Percentiles rank a stretch among this genome's conserved stretches.
phyloP scores from a whole-genome alignment of 179 eudicot species.

The Actinidia chinensis region DNA sequence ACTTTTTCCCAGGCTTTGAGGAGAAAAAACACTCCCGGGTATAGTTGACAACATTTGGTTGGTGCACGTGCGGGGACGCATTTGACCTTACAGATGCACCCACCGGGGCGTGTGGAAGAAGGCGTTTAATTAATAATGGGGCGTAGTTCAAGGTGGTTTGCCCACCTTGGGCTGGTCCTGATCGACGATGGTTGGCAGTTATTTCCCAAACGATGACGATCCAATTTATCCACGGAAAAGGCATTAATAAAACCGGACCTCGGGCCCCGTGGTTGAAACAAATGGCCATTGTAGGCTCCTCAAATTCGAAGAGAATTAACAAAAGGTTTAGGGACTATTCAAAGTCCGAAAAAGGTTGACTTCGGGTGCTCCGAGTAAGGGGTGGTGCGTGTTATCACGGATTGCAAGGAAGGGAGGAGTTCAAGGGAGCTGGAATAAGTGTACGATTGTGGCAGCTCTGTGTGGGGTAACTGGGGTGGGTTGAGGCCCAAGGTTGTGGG shows the following conservation, averaged over 20 bases:
- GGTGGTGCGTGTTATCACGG: conserved; percentile 78
- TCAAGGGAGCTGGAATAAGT: conserved; percentile 67
- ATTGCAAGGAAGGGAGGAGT: conserved; percentile 63
- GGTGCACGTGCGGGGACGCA: conserved; percentile 99
- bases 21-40: conserved; percentile 70
- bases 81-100: conserved; percentile 78
- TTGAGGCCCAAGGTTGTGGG: conserved; percentile 57
- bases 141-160: conserved; percentile 65
- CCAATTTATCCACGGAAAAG: conserved; percentile 56
- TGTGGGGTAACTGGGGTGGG: conserved; percentile 98
- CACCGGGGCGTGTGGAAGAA: conserved; percentile 67
- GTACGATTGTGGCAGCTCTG: conserved; percentile 96
- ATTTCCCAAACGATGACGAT: conserved; percentile 82
- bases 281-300: conserved; percentile 83
- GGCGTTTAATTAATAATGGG: conserved; percentile 73
- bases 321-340: conserved; percentile 75
- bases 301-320: conserved; percentile 68
- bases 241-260: conserved; percentile 66
- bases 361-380: conserved; percentile 39
- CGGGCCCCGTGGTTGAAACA: conserved; percentile 3
- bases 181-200: conserved; percentile 96
- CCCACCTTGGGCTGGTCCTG: conserved; percentile 81
- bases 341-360: conserved; percentile 31
- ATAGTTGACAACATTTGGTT: conserved; percentile 87
- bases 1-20: conserved; percentile 64